These are phyloP conservation scores for Phytophthora lateralis DNA, from an alignment of 352 stramenopile genomes.

Conservation along the genomic window DNA sequence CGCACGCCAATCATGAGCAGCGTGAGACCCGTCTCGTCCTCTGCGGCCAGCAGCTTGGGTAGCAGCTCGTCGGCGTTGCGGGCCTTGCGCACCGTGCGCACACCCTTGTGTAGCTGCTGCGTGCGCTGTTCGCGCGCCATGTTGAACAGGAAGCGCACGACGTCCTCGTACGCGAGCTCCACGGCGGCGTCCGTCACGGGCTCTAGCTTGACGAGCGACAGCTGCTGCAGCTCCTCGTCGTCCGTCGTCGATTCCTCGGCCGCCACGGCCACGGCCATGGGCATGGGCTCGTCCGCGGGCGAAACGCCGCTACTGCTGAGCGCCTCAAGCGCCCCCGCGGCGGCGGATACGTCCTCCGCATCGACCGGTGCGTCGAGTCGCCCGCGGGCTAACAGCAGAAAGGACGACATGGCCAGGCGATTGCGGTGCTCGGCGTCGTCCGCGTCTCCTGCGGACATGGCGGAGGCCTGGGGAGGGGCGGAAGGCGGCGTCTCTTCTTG, in stretches of 20 bases:
- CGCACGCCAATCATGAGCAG: constrained; percentile 84
- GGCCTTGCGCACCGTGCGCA: constrained; percentile 61
- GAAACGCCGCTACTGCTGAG: constrained; percentile 32
- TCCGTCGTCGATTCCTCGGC: constrained; percentile 79
- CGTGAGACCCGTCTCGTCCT: constrained; percentile 84
- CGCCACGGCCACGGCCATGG: constrained; percentile 38
- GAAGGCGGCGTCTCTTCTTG: constrained; percentile 24
- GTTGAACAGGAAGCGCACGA: constrained; percentile 62
- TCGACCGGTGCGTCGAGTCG: constrained; percentile 32
- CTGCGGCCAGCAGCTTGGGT: constrained; percentile 49
- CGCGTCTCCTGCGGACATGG: constrained; percentile 5
- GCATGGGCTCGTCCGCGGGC: constrained; percentile 34
- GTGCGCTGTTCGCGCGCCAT: constrained; percentile 59
- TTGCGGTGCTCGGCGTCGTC: constrained; percentile 20
- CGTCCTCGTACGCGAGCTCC: constrained; percentile 69
- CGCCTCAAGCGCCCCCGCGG: constrained; percentile 31
- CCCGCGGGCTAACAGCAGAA: constrained; percentile 37
- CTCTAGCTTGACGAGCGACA: constrained; percentile 66
- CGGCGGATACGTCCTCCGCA: constrained; percentile 15
- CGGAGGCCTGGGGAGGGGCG: not conserved
- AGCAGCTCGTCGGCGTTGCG: constrained; percentile 56
- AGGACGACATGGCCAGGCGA: constrained; percentile 39
- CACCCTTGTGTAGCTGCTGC: constrained; percentile 58
- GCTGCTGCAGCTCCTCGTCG: constrained; percentile 76
- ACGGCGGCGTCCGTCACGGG: constrained; percentile 34